Evolutionary conservation across 106 monocot genomes (phyloP), one percentile per base, ranked within the genome.

Genomic region (Cymbidium sinense): DNA sequence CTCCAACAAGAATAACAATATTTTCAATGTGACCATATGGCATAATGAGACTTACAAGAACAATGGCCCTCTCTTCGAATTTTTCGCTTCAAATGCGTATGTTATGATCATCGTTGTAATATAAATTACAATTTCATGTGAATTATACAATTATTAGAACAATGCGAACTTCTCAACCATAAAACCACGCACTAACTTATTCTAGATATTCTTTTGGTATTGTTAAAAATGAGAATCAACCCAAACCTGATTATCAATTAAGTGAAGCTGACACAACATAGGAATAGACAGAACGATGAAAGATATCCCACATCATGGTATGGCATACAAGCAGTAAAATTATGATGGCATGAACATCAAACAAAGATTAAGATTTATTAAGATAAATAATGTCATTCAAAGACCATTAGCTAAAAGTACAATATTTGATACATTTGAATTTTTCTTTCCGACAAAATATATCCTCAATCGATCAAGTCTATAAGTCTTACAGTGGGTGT

Each of bases 31-130:
- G 31, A 74, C 25, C 41, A 73, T 83, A 39, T 77, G 82, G 83
- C 82, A 88, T 35, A 88, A 83, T 33, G 69, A 78, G 7, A 83
- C 67, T 80, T 62, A 6, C 15, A 76, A 5, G 37, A 37, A n/a
- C 27, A 64, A 9, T 27, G 23, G 33, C 50, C 55, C 73, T 62
- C 51, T 86, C 28, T 85, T 34, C 85, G 80, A 37, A 71, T 85
- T 72, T 54, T 80, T 17, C 80, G 75, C 84, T 33, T 15, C 84
- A 51, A 87, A 87, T 76, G 27, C 79, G 86, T 87, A 85, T 47
- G 67, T 67, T 67, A 33, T 31, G 29, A 33, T 67, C 15, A n/a
- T 10, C 27, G 27, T 23, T 10, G 7, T 25, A 62, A 62, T n/a
- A 33, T 1, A 67, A 31, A 10, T 29, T 67, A 67, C 17, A 11